Evolutionary conservation across 352 stramenopile species (phyloP).

Genomic region (Phytophthora quininea): DNA sequence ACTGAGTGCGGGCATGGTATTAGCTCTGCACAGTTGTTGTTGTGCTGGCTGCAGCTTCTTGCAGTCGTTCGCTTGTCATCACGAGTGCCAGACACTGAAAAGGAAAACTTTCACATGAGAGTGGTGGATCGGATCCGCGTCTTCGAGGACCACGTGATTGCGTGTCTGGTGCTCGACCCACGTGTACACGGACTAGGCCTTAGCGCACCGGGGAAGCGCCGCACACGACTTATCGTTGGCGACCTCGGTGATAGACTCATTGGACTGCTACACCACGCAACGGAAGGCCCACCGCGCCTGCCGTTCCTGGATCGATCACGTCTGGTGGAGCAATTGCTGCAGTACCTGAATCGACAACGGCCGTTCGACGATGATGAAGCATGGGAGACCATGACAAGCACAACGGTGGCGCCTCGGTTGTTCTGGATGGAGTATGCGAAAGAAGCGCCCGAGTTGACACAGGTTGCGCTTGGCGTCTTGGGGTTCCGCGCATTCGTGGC

Average conservation of each 20-base stretch:
- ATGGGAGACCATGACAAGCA: constrained; percentile 46
- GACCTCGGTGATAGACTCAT: constrained; percentile 13
- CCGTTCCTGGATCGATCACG: constrained; percentile 7
- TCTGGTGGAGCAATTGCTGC: constrained; percentile 43
- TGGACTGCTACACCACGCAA: background rate
- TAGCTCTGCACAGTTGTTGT: constrained; percentile 35
- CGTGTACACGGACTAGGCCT: constrained; percentile 39
- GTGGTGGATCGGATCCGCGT: constrained; percentile 27
- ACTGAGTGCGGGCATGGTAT: constrained; percentile 31
- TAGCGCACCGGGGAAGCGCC: constrained; percentile 38
- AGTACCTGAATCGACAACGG: constrained; percentile 40
- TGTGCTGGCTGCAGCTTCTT: constrained; percentile 34
- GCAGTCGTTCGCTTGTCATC: constrained; percentile 14
- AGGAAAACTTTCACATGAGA: constrained; percentile 19
- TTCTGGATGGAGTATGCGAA: constrained; percentile 51
- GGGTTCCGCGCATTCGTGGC: constrained; percentile 34
- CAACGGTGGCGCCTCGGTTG: constrained; percentile 31
- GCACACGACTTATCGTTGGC: constrained; percentile 28
- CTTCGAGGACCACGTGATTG: constrained; percentile 30
- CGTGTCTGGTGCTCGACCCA: constrained; percentile 46
- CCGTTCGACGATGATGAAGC: constrained; percentile 52
- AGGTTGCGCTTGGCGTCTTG: constrained; percentile 40
- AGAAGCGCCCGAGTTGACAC: constrained; percentile 39
- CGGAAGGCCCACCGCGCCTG: background rate
- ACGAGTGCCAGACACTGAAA: constrained; percentile 22